Percentiles rank a stretch among this genome's conserved stretches.
These are phyloP conservation scores for Leccinum arenicola DNA, from an alignment of 768 basidiomycete species.

Conservation along the genomic window DNA sequence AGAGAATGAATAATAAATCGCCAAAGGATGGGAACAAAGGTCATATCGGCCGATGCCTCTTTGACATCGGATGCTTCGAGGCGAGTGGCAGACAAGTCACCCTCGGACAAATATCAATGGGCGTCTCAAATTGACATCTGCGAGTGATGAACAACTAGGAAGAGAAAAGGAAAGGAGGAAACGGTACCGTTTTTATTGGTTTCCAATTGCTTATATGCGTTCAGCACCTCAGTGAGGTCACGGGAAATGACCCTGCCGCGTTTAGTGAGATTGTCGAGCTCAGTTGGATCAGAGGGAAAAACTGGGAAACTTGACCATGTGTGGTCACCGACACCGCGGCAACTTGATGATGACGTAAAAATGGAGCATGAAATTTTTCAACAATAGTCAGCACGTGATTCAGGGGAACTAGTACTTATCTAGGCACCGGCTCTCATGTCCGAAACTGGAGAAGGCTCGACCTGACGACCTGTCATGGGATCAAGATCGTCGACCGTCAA, in stretches of 20 bases:
- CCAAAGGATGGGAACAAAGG: too few species aligned
- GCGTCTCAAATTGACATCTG: constrained; percentile 62
- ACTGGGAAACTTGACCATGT: too few species aligned
- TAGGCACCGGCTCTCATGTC: too few species aligned
- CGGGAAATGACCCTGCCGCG: constrained; percentile 53
- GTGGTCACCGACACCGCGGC: too few species aligned
- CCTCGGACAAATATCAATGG: constrained; percentile 60
- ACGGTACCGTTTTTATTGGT: constrained; percentile 54
- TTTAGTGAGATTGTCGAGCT: constrained; percentile 44
- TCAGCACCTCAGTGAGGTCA: constrained; percentile 49
- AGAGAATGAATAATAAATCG: too few species aligned
- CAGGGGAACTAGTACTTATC: too few species aligned
- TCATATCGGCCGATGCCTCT: constrained; percentile 35
- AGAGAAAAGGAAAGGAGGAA: not conserved
- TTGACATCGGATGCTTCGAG: constrained; percentile 38
- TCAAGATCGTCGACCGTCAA: too few species aligned
- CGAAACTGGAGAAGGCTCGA: too few species aligned
- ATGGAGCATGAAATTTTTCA: too few species aligned
- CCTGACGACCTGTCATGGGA: too few species aligned
- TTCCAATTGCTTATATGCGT: constrained; percentile 54
- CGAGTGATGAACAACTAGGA: not conserved
- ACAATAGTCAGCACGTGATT: too few species aligned
- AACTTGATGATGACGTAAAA: too few species aligned
- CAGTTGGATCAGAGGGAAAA: constrained; percentile 40
- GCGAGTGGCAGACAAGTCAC: constrained; percentile 43